Evolutionary conservation across 2,329 filamentous ascomycete genomes (phyloP), one percentile per base, ranked within the genome.

Genomic region (Penicillium concentricum): DNA sequence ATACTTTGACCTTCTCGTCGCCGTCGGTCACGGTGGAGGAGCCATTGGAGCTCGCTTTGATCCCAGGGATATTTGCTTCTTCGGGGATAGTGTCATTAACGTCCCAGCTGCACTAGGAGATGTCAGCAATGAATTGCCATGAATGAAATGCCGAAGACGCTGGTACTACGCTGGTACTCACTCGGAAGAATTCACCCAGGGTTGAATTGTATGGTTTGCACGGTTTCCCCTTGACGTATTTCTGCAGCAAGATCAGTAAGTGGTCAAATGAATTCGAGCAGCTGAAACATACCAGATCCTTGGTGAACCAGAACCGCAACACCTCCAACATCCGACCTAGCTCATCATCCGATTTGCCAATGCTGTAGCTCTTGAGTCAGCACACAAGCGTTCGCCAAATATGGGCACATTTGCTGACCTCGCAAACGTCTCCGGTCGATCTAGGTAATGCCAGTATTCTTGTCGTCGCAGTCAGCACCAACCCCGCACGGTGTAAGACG

Each of bases 201-300:
- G 92, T 92, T 46, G 92, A 97, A 77, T 99, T 99, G 79, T 99
- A 99, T 12, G 94, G 94, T 77, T 99, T 99, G 86, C 93, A 97
- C 42, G 94, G 94, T 79, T 92, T 96, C 58, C 93, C 93, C 79
- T 97, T 97, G 73, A 95, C 91, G 70, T 97, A 99, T 84, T 99
- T 99, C 84, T 87, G 68, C 54, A 43, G 50, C 15, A 51, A 9
- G 18, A 49, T 67, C 51, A 73, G 66, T 58, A 56, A 44, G 28
- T 51, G 34, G 57, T 56, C 34, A 32, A 46, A 22, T 41, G 34
- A 34, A 26, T 48, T 16, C 13, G 47, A 20, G 49, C 13, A 56
- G 22, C 44, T 45, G 54, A 54, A 42, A 63, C 72, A 64, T 78
- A 86, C 84, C 75, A 99, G 75, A 75, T 99, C 94, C 76, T 99